Percentiles rank a stretch among this genome's conserved stretches.
These are phyloP conservation scores for Populus tremula DNA, from an alignment of 345 rosid species.

Conservation along the genomic window DNA sequence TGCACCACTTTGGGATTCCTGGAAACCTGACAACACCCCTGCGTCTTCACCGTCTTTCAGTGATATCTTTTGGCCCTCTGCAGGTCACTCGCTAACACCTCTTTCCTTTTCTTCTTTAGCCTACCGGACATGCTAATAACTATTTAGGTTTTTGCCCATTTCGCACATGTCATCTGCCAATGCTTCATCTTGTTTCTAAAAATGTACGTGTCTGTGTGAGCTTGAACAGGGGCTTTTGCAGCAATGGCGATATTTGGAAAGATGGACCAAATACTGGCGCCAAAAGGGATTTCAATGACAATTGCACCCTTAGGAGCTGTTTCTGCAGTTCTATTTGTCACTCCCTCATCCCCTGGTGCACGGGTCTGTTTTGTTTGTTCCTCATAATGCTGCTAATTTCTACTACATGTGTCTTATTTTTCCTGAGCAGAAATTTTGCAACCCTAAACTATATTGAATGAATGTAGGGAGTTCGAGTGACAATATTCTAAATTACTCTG, in stretches of 20 bases:
- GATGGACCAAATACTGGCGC: constrained; percentile 68
- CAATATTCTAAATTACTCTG: no score
- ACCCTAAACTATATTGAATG: no score
- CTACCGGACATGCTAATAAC: no score
- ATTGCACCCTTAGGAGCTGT: constrained; percentile 94
- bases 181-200: not conserved
- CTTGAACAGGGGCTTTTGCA: constrained; percentile 72
- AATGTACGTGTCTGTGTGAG: not conserved
- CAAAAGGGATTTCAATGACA: constrained; percentile 72
- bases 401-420: not conserved
- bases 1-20: constrained; percentile 58
- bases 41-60: constrained; percentile 53
- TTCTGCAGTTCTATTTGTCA: constrained; percentile 68
- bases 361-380: constrained; percentile 33
- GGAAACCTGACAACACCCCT: constrained; percentile 59
- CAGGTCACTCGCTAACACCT: constrained; percentile 41
- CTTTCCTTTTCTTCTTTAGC: not conserved
- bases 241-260: constrained; percentile 92
- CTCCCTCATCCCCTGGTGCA: constrained; percentile 87
- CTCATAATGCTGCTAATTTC: not conserved
- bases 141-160: no score
- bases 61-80: constrained; percentile 91
- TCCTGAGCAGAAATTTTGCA: no score
- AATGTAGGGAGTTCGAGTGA: no score
- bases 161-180: not conserved